Percentiles rank a stretch among this genome's conserved stretches.
phyloP scores from a whole-genome alignment of 2,329 filamentous ascomycete genomes.

The Teratosphaeria epicoccoides region DNA sequence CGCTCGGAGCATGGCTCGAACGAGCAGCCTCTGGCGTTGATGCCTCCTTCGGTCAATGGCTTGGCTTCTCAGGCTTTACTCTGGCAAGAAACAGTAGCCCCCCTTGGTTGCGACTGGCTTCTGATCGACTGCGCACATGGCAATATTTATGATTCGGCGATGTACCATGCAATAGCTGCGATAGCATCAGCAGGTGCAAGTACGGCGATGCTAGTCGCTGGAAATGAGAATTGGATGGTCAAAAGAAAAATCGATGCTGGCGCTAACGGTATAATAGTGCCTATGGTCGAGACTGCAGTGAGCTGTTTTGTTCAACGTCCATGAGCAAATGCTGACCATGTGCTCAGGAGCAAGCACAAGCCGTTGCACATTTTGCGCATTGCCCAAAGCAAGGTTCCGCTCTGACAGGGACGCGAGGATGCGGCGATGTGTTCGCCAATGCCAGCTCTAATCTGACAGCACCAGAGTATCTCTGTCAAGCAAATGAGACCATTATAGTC shows the following conservation, averaged over 20 bases:
- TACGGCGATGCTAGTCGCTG: conserved; percentile 39
- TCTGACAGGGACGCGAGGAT: conserved; percentile 35
- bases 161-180: conserved; percentile 47
- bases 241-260: conserved; percentile 51
- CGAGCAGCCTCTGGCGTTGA: conserved; percentile 5
- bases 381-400: conserved; percentile 29
- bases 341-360: conserved; percentile 34
- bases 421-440: conserved; percentile 42
- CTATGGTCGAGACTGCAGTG: conserved; percentile 26
- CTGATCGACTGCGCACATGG: conserved; percentile 45
- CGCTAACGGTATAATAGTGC: conserved; percentile 46
- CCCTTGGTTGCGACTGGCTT: conserved; percentile 13
- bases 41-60: conserved; percentile 8
- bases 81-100: conserved; percentile 9
- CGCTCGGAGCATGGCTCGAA: conserved; percentile 7
- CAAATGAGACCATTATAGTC: conserved; percentile 35
- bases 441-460: conserved; percentile 5
- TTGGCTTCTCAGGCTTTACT: conserved; percentile 11
- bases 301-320: not conserved
- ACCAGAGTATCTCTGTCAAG: conserved; percentile 1
- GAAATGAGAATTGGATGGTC: conserved; percentile 52
- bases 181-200: conserved; percentile 35
- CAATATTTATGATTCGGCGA: conserved; percentile 44
- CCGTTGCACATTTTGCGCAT: conserved; percentile 43
- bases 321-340: conserved; percentile 18